These are phyloP conservation scores for Echinosophora koreensis DNA, from an alignment of 306 rosid species.

Conservation along the genomic window DNA sequence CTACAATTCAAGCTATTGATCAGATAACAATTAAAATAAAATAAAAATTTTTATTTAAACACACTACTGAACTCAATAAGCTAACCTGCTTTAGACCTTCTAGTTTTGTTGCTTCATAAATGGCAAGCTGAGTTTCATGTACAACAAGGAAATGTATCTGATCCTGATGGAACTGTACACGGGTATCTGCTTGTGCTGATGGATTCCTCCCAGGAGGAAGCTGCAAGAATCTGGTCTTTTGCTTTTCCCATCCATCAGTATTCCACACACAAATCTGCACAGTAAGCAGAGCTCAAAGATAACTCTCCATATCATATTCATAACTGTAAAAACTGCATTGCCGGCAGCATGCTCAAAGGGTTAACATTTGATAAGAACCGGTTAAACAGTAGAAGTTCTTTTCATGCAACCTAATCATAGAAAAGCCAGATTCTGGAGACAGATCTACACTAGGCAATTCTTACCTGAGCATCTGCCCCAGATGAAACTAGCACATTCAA, in stretches of 20 bases:
- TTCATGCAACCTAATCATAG: conserved; percentile 18
- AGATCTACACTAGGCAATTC: conserved; percentile 15
- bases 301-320: conserved; percentile 33
- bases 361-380: neutral
- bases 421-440: conserved; percentile 11
- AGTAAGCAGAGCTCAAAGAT: conserved; percentile 19
- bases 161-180: conserved; percentile 95
- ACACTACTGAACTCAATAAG: conserved; percentile 7
- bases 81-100: conserved; percentile 83
- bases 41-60: neutral
- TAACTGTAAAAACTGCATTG: neutral
- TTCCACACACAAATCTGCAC: conserved; percentile 88
- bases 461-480: conserved; percentile 80
- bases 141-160: conserved; percentile 87
- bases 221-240: conserved; percentile 80
- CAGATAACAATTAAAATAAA: neutral
- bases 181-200: conserved; percentile 79
- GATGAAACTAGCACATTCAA: conserved; percentile 54
- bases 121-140: conserved; percentile 96
- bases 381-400: neutral
- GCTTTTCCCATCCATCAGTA: conserved; percentile 97
- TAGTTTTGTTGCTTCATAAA: conserved; percentile 84
- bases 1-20: conserved; percentile 49
- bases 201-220: conserved; percentile 88
- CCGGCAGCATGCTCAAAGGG: neutral